Conservation (phyloP, 75 land plant species). For the Larix kaempferi region DNA sequence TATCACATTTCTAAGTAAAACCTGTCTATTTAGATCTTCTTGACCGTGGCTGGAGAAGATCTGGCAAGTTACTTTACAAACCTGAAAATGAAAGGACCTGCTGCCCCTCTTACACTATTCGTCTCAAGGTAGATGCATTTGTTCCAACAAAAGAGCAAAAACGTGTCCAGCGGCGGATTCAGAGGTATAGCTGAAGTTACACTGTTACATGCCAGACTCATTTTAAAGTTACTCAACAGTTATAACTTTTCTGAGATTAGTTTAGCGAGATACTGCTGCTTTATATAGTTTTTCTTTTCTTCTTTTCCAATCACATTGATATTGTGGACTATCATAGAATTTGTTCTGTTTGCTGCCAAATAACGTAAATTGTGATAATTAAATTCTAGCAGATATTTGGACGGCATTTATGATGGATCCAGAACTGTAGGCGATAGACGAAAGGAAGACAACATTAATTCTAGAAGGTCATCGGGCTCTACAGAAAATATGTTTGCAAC, state of each 20-base stretch:
- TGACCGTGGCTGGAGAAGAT: constrained; percentile 97
- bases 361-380: background rate
- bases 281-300: background rate
- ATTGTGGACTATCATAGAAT: background rate
- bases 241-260: background rate
- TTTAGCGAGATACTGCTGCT: background rate
- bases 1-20: background rate
- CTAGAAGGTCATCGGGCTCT: constrained; percentile 5
- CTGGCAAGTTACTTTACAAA: constrained; percentile 82
- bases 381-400: constrained; percentile 50
- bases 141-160: constrained; percentile 79
- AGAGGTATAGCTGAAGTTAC: constrained; percentile 52
- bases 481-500: constrained; percentile 4
- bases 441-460: constrained; percentile 15
- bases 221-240: background rate
- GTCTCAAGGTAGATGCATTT: constrained; percentile 64
- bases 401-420: constrained; percentile 47
- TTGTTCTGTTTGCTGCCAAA: background rate
- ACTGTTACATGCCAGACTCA: too few species aligned
- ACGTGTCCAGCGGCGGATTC: constrained; percentile 79
- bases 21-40: constrained; percentile 56
- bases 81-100: constrained; percentile 88
- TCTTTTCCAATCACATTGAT: constrained; percentile 11
- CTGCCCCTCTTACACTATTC: constrained; percentile 90
- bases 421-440: constrained; percentile 10